phyloP scores from a whole-genome alignment of 2,329 filamentous ascomycete genomes.

The Cordyceps sp. region DNA sequence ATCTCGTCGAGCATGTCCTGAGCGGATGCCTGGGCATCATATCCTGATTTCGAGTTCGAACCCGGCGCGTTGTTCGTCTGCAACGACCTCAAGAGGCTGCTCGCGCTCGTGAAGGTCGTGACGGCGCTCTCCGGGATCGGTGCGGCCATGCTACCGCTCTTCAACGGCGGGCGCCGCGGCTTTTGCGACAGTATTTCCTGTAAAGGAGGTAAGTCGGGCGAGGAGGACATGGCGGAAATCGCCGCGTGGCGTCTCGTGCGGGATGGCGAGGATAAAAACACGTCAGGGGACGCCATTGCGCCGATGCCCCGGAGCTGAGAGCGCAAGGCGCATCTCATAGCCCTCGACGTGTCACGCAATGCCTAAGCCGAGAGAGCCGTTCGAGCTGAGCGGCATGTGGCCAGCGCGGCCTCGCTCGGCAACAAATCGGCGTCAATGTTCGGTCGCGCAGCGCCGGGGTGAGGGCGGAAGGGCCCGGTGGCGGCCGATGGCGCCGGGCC shows the following conservation, averaged over 20 bases:
- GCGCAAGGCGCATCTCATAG: constrained; percentile 32
- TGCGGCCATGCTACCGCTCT: constrained; percentile 18
- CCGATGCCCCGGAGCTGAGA: constrained; percentile 12
- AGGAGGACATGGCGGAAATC: constrained; percentile 24
- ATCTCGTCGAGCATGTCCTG: constrained; percentile 1
- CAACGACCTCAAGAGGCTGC: constrained; percentile 17
- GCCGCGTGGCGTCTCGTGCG: constrained; percentile 15
- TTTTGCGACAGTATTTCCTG: constrained; percentile 26
- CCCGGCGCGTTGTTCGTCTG: constrained; percentile 6
- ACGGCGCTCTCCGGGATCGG: constrained; percentile 19
- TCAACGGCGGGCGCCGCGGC: constrained; percentile 13
- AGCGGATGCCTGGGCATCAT: not conserved
- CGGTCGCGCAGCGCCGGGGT: not conserved
- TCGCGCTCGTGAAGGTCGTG: constrained; percentile 24
- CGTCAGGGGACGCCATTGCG: constrained; percentile 17
- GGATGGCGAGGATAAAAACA: constrained; percentile 13
- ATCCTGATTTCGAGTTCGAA: not conserved
- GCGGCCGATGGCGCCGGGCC: too few relatives aligned
- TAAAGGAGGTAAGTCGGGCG: constrained; percentile 37
- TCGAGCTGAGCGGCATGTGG: too few relatives aligned
- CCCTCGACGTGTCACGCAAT: too few relatives aligned
- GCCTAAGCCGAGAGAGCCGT: too few relatives aligned
- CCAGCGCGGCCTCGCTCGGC: too few relatives aligned
- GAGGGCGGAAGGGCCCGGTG: not conserved
- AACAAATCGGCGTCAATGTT: not conserved